Conservation (phyloP, 2,329 filamentous ascomycete species). For the Talaromyces amestolkiae region DNA sequence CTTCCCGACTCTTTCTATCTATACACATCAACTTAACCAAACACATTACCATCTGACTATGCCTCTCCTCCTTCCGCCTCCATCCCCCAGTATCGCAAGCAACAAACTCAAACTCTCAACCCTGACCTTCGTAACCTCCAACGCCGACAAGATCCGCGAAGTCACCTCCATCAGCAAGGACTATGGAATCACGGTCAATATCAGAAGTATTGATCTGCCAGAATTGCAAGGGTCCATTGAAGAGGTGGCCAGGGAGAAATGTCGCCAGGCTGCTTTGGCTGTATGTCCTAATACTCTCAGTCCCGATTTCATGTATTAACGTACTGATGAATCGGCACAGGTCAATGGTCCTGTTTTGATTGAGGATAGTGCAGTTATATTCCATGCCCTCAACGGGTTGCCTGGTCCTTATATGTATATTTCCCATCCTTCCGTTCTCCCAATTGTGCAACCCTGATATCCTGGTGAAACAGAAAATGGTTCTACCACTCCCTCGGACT, state of each 20-base stretch:
- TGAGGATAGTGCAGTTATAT: conserved; percentile 86
- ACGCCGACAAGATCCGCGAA: conserved; percentile 81
- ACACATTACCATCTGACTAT: background rate
- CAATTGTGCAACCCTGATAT: background rate
- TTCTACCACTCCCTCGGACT: conserved; percentile 77
- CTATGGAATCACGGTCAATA: conserved; percentile 64
- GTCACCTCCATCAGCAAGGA: conserved; percentile 73
- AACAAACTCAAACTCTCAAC: conserved; percentile 14
- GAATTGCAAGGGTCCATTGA: conserved; percentile 85
- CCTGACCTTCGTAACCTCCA: conserved; percentile 74
- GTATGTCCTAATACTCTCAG: background rate
- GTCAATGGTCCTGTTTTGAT: conserved; percentile 77
- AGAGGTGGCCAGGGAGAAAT: conserved; percentile 80
- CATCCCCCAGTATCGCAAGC: background rate
- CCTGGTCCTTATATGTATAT: conserved; percentile 85
- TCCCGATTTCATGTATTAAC: background rate
- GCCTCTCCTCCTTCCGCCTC: background rate
- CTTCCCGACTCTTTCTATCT: background rate
- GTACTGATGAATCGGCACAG: conserved; percentile 40
- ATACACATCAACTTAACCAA: background rate
- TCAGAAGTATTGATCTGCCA: conserved; percentile 56
- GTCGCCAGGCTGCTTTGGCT: conserved; percentile 62
- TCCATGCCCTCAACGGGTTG: conserved; percentile 74
- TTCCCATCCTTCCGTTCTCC: background rate
- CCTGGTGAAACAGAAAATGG: conserved; percentile 68